Percentiles rank a stretch among this genome's conserved stretches.
phyloP scores from a whole-genome alignment of 2,329 filamentous ascomycete genomes.

The Colletotrichum sp. region DNA sequence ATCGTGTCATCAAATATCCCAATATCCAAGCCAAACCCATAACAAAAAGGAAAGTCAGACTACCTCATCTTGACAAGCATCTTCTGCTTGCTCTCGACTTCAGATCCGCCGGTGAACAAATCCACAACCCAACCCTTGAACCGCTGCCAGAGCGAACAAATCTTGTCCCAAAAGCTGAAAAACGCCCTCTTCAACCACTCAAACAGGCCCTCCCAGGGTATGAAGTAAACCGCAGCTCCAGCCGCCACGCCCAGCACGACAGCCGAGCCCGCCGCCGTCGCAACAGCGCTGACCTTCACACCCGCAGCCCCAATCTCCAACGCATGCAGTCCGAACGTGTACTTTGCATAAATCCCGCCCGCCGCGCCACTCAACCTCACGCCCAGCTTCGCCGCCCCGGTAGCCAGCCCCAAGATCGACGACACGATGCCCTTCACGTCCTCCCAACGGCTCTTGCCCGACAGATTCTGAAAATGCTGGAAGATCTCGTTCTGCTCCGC shows the following conservation, averaged over 20 bases:
- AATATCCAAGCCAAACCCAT: neutral
- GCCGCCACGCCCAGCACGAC: neutral
- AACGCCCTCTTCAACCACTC: neutral
- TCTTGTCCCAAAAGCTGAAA: neutral
- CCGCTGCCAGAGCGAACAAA: neutral
- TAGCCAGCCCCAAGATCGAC: neutral
- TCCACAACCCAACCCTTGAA: neutral
- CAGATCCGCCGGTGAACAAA: neutral
- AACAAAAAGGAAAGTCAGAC: neutral
- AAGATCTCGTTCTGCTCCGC: neutral
- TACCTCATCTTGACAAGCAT: neutral
- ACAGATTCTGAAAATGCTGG: neutral
- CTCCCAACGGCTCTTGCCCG: neutral
- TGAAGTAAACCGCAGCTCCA: conserved; percentile 5
- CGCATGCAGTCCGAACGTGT: neutral
- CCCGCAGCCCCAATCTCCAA: neutral
- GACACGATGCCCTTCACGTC: neutral
- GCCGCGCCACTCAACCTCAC: neutral
- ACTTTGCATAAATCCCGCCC: neutral
- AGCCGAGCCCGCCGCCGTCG: neutral
- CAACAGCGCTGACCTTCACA: neutral
- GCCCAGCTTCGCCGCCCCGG: neutral
- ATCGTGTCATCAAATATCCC: neutral
- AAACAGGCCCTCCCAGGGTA: conserved; percentile 5
- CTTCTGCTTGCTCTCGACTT: neutral